Evolutionary conservation across 2,329 filamentous ascomycete genomes (phyloP), one percentile per base, ranked within the genome.

Genomic region (Cladosporium sp.): DNA sequence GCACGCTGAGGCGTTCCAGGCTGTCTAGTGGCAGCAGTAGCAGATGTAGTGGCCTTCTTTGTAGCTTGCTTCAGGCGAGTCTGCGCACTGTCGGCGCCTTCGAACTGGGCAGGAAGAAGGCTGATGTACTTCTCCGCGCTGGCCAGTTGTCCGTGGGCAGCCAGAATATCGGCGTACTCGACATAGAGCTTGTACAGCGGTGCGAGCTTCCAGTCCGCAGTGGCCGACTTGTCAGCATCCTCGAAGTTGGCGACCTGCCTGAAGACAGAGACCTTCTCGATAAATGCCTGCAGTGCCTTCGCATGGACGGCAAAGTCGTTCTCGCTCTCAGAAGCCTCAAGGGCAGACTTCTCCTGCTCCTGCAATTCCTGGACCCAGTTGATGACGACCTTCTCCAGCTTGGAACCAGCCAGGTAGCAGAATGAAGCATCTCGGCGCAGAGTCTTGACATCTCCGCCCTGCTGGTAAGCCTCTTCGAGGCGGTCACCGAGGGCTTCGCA

Each of bases 261-360:
- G 88, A 99, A 99, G 63, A 99, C 87, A 0, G 93, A 96, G 56
- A 99, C 95, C 83, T 99, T 99, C 81, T 99, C 95, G 68, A 99
- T 96, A 75, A 99, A 94, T 70, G 91, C 89, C 78, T 98, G 95
- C 52, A 99, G 82, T 56, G 91, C 90, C 68, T 89, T 88, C 64
- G 94, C 93, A 73, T 98, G 95, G 59, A 98, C 88, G 0, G 94
- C 96, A 80, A 97, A 99, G 66, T 88, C 90, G 26, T 91, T 94
- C 73, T 93, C 91, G 37, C 87, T 87, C 28, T 84, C 84, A 23
- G 86, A 83, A 14, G 68, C 66, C 72, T 92, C 85, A 68, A 96
- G 82, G 14, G 88, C 88, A 53, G 88, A 87, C 72, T 90, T 87
- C 78, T 97, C 93, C 28, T 88, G 86, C 79, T 98, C 93, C 70